These are phyloP conservation scores for Colletotrichum orbiculare DNA, from an alignment of 2,329 filamentous ascomycete genomes.

Conservation along the genomic window DNA sequence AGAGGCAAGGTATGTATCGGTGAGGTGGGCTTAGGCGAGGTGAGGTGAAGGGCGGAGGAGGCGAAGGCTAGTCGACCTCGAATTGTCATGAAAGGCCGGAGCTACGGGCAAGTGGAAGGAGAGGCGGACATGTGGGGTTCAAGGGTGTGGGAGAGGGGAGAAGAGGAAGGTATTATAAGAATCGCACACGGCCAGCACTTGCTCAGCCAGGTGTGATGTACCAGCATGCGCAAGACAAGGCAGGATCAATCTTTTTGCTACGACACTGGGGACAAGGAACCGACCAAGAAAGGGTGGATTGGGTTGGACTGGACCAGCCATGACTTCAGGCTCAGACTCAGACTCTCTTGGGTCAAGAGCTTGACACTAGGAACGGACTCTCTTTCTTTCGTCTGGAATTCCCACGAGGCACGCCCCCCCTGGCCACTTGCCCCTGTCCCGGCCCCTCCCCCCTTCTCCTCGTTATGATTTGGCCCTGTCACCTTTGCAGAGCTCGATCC, in stretches of 20 bases:
- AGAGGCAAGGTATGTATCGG: background rate
- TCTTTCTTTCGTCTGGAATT: constrained; percentile 35
- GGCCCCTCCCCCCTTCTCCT: constrained; percentile 21
- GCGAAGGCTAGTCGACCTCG: constrained; percentile 22
- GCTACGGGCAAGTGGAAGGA: constrained; percentile 29
- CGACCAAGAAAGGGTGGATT: background rate
- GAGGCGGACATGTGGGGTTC: constrained; percentile 26
- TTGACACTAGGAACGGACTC: constrained; percentile 33
- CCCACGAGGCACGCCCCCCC: constrained; percentile 30
- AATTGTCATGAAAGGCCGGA: constrained; percentile 30
- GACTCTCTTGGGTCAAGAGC: constrained; percentile 5
- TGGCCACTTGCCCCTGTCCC: background rate
- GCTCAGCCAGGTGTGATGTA: no score
- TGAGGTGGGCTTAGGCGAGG: background rate
- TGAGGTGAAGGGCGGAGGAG: constrained; percentile 5
- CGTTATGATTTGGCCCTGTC: background rate
- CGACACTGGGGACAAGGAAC: constrained; percentile 4
- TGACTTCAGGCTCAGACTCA: background rate
- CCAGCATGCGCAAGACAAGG: background rate
- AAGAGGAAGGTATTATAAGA: constrained; percentile 32
- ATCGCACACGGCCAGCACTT: background rate
- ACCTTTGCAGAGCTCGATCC: constrained; percentile 27
- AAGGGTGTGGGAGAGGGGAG: constrained; percentile 11
- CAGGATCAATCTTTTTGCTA: constrained; percentile 33
- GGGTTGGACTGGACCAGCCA: no score